A percentile compares a stretch with the other conserved stretches of the same genome.
These are phyloP conservation scores for Lichtheimia corymbifera DNA, from an alignment of 371 early-diverging fungal species.

Conservation along the genomic window DNA sequence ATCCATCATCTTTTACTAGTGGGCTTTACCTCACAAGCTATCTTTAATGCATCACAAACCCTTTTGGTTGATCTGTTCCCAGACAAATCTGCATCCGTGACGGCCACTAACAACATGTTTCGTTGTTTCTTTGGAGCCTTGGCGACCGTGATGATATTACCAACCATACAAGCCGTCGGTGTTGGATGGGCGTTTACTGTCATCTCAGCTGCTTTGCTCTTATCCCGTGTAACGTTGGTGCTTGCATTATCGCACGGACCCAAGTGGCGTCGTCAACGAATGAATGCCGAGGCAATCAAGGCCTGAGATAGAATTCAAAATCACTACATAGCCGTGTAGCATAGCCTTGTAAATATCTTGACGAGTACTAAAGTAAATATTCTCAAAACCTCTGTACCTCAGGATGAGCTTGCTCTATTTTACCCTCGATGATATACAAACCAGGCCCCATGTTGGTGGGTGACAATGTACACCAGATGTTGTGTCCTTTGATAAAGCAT, in stretches of 20 bases:
- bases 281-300: background rate
- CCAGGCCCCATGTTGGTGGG: too few species aligned
- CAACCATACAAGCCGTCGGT: constrained; percentile 26
- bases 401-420: too few species aligned
- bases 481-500: too few species aligned
- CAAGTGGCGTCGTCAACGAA: constrained; percentile 30
- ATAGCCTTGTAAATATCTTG: too few species aligned
- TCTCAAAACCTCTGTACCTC: too few species aligned
- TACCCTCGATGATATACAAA: too few species aligned
- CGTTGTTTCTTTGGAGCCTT: constrained; percentile 41
- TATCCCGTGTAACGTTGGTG: constrained; percentile 26
- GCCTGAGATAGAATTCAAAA: too few species aligned
- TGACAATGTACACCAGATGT: too few species aligned
- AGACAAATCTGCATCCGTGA: constrained; percentile 37
- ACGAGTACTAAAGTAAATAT: too few species aligned
- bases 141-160: constrained; percentile 30
- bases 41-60: constrained; percentile 38
- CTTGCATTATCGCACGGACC: constrained; percentile 33
- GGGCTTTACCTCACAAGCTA: constrained; percentile 28
- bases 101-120: constrained; percentile 40
- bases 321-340: too few species aligned
- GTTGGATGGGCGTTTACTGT: constrained; percentile 42
- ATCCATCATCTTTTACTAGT: constrained; percentile 19
- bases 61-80: constrained; percentile 48
- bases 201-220: constrained; percentile 27